Evolutionary conservation across 1,139 yeast genomes (phyloP), one percentile per base, ranked within the genome.

Genomic region (Yamadazyma triangularis): DNA sequence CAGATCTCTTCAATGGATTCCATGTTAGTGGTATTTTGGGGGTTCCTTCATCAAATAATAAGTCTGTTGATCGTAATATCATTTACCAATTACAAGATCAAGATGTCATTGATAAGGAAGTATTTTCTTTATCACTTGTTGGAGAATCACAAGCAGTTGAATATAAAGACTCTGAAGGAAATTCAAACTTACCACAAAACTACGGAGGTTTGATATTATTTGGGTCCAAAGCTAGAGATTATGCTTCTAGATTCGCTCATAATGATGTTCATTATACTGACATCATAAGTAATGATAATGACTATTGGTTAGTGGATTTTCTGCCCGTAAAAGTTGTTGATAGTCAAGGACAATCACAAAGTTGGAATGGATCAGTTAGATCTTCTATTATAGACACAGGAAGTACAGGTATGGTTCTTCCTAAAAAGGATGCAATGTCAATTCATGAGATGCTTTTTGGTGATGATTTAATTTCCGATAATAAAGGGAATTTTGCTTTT

Each of bases 1-100:
- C 84, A 3, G 60, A 59, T 23, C 64, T 76, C 34, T 78, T 79
- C 40, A 57, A 60, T 10, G 58, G 62, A 11, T 78, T 74, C 48
- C 62, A 71, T 10, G 70, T 77, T 25, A 73, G 77, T 44, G 86
- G 87, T 9, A 70, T 79, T 27, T 51, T 79, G 38, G 87, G 86
- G 1, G 59, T 79, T 20, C 75, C 83, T 50, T 73, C 41, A 48
- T 66, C 41, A 41, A 60, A 33, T 16, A 26, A 38, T 15, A 30
- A 38, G 10, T 33, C 38, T 12, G 39, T 35, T 14, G 41, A 43
- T 23, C 31, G 47, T 22, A 56, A 58, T 35, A 37, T 51, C 26
- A 38, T 58, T 19, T 36, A 44, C 29, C 62, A 54, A 33, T 42
- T 56, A 25, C 26, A 40, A 14, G 33, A 33, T 11, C 35, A 39